phyloP scores from a whole-genome alignment of 2,329 filamentous ascomycete genomes.

The Sphaerulina musiva region DNA sequence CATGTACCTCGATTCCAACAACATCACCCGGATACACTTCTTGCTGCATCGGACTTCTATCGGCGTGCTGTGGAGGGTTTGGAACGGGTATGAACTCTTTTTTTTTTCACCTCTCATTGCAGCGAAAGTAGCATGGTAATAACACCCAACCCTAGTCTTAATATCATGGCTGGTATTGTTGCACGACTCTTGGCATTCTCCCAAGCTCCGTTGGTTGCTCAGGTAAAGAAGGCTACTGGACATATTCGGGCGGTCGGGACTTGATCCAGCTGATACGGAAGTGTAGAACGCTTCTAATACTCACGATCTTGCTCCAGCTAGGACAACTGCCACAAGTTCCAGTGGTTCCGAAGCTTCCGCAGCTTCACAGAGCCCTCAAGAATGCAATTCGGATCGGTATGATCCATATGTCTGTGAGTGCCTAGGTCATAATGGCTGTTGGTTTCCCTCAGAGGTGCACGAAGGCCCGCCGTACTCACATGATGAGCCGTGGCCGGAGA shows the following conservation, averaged over 20 bases:
- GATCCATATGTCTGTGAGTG: conserved; percentile 27
- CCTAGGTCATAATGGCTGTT: conserved; percentile 25
- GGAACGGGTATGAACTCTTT: too few relatives aligned
- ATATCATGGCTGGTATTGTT: background rate
- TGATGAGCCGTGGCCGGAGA: conserved; percentile 21
- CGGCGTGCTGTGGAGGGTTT: too few relatives aligned
- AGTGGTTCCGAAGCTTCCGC: background rate
- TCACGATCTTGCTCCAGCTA: background rate
- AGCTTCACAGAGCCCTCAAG: conserved; percentile 7
- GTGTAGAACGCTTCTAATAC: too few relatives aligned
- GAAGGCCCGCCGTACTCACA: conserved; percentile 23
- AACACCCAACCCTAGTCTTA: too few relatives aligned
- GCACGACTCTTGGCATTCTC: background rate
- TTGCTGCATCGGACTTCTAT: too few relatives aligned
- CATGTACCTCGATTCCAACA: too few relatives aligned
- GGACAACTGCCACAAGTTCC: background rate
- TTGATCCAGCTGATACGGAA: too few relatives aligned
- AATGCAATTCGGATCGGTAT: conserved; percentile 17
- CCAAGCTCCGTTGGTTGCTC: background rate
- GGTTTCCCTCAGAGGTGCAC: conserved; percentile 18
- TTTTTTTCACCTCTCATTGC: too few relatives aligned
- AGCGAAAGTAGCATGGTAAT: too few relatives aligned
- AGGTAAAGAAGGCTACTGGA: background rate
- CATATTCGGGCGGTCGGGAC: background rate
- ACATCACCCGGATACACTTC: too few relatives aligned